Conservation (phyloP, 1,284 basidiomycete species). For the Tausonia pullulans region DNA sequence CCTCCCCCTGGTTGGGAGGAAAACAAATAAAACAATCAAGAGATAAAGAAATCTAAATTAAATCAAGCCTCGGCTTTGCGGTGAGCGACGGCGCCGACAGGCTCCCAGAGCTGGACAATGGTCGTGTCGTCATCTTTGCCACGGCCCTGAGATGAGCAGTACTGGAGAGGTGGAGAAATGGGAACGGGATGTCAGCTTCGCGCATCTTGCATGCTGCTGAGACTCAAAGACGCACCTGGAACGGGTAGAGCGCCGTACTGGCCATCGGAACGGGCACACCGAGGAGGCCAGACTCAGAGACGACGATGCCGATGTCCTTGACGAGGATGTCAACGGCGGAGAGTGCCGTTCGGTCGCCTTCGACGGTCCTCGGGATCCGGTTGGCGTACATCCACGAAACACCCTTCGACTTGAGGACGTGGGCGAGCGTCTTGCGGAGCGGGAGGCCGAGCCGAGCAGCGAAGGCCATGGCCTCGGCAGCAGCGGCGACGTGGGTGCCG, state of each 20-base stretch:
- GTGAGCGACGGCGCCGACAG: slow-evolving; percentile 6
- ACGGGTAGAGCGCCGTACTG: slow-evolving; percentile 24
- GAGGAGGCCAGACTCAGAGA: slow-evolving; percentile 24
- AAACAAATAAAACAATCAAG: too few species aligned
- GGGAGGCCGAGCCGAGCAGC: slow-evolving; percentile 32
- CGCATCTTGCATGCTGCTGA: slow-evolving; percentile 15
- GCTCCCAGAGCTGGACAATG: slow-evolving; percentile 26
- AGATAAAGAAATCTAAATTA: too few species aligned
- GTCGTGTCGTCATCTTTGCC: slow-evolving; percentile 25
- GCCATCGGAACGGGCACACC: slow-evolving; percentile 27
- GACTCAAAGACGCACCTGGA: neutral
- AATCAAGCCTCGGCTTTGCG: neutral
- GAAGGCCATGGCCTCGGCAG: slow-evolving; percentile 33
- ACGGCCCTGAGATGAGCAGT: slow-evolving; percentile 18
- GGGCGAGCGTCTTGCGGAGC: slow-evolving; percentile 26
- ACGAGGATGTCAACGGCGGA: slow-evolving; percentile 16
- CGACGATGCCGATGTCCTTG: slow-evolving; percentile 19
- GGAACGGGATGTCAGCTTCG: too few species aligned
- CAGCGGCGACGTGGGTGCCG: slow-evolving; percentile 30
- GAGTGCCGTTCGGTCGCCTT: slow-evolving; percentile 8
- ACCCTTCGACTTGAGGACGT: slow-evolving; percentile 29
- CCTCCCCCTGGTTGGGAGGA: too few species aligned
- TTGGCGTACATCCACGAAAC: slow-evolving; percentile 29
- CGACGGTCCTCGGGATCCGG: slow-evolving; percentile 22
- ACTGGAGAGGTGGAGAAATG: neutral